Conservation (phyloP, 2,329 filamentous ascomycete species). For the Colletotrichum kahawae region DNA sequence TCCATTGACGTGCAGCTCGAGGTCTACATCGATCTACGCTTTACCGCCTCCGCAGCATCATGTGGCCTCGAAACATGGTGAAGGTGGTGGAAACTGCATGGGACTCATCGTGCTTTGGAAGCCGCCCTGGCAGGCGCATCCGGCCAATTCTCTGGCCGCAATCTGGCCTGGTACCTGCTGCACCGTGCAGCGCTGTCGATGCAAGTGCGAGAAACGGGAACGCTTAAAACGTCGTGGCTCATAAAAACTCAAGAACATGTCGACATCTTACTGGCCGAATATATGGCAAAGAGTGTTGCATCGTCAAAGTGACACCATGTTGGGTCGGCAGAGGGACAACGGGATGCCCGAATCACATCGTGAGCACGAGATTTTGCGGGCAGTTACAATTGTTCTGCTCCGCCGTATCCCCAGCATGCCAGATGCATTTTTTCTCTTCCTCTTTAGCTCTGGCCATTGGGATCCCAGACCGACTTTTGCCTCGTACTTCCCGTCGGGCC, state of each 20-base stretch:
- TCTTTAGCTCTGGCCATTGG: neutral
- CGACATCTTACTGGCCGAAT: constrained; percentile 9
- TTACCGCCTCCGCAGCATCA: constrained; percentile 2
- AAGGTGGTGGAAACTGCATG: neutral
- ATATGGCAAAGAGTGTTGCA: constrained; percentile 15
- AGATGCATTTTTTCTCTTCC: neutral
- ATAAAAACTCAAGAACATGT: neutral
- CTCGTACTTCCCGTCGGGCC: neutral
- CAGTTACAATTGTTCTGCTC: neutral
- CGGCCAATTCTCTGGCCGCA: neutral
- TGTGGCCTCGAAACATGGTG: constrained; percentile 11
- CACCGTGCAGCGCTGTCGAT: constrained; percentile 17
- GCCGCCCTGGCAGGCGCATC: neutral
- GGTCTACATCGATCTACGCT: neutral
- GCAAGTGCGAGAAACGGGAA: constrained; percentile 5
- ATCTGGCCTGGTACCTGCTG: constrained; percentile 9
- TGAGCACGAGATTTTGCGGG: neutral
- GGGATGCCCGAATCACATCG: constrained; percentile 21
- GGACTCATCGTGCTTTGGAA: neutral
- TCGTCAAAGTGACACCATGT: constrained; percentile 10
- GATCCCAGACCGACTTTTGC: constrained; percentile 20
- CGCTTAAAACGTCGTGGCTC: neutral
- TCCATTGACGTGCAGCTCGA: neutral
- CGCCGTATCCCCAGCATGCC: neutral
- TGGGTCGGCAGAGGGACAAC: constrained; percentile 11